These are phyloP conservation scores for Penicillium sp. DNA, from an alignment of 2,329 filamentous ascomycete species.

Conservation along the genomic window DNA sequence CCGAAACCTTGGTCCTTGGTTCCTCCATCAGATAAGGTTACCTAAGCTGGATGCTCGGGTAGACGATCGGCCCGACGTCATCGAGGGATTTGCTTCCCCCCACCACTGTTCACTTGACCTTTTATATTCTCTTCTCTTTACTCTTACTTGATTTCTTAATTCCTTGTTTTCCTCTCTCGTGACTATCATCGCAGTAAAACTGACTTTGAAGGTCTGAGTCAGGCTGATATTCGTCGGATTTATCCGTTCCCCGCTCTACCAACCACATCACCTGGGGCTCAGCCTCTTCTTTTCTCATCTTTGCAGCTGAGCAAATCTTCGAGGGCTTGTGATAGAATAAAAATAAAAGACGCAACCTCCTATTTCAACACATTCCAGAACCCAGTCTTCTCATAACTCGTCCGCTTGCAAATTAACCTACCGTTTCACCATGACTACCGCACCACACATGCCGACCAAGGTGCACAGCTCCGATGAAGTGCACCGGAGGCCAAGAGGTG, in stretches of 20 bases:
- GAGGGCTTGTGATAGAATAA: slow-evolving; percentile 4
- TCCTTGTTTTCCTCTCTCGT: slow-evolving; percentile 8
- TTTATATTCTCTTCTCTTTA: not conserved
- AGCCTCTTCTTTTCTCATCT: slow-evolving; percentile 4
- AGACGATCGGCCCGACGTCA: slow-evolving; percentile 26
- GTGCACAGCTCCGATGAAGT: slow-evolving; percentile 33
- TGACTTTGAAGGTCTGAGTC: slow-evolving; percentile 14
- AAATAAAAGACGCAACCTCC: slow-evolving; percentile 5
- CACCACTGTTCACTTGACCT: slow-evolving; percentile 19
- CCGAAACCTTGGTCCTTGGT: not conserved
- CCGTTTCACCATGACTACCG: slow-evolving; percentile 21
- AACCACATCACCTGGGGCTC: slow-evolving; percentile 4
- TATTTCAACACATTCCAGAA: slow-evolving; percentile 8
- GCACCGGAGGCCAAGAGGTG: slow-evolving; percentile 43
- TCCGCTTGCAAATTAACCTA: slow-evolving; percentile 18
- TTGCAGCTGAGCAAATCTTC: slow-evolving; percentile 9
- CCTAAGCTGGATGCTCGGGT: slow-evolving; percentile 6
- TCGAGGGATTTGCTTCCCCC: slow-evolving; percentile 16
- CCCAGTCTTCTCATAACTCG: slow-evolving; percentile 14
- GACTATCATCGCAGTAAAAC: slow-evolving; percentile 6
- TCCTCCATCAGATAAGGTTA: not conserved
- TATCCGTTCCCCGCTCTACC: not conserved
- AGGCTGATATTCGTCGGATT: slow-evolving; percentile 4
- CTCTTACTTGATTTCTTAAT: not conserved
- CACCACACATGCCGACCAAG: slow-evolving; percentile 29